Percentiles rank a stretch among this genome's conserved stretches.
These are phyloP conservation scores for Tagetes patula DNA, from an alignment of 129 eudicot species.

Conservation along the genomic window DNA sequence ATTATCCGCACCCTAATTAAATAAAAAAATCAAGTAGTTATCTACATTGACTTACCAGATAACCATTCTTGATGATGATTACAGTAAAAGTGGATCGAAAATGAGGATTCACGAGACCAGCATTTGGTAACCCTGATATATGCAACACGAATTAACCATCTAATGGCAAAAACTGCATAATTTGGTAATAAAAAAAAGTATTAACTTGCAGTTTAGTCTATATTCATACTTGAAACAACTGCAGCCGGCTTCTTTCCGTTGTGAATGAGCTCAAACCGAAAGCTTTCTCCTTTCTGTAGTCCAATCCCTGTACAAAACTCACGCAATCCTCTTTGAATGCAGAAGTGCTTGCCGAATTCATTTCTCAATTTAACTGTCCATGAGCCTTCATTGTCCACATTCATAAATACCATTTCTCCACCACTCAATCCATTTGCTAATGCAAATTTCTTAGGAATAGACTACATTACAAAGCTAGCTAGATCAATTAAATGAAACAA, in stretches of 20 bases:
- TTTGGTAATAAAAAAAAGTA: neutral
- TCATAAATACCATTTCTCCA: slow-evolving; percentile 14
- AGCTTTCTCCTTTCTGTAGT: neutral
- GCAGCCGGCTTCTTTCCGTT: slow-evolving; percentile 19
- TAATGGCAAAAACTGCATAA: neutral
- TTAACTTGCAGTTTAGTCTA: neutral
- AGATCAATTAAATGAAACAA: too few species aligned
- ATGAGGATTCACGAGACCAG: neutral
- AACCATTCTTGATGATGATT: neutral
- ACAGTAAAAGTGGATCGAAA: slow-evolving; percentile 21
- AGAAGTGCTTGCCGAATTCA: neutral
- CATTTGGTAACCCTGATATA: slow-evolving; percentile 1
- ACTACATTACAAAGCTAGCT: neutral
- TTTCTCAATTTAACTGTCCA: slow-evolving; percentile 1
- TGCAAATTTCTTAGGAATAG: slow-evolving; percentile 1
- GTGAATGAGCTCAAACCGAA: slow-evolving; percentile 20
- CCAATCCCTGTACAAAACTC: slow-evolving; percentile 1
- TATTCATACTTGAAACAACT: slow-evolving; percentile 10
- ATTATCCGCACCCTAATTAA: too few species aligned
- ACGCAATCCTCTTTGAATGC: neutral
- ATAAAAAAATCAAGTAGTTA: too few species aligned
- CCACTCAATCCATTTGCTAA: slow-evolving; percentile 13
- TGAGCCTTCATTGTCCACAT: neutral
- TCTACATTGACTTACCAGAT: slow-evolving; percentile 19
- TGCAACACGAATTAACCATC: neutral